These are phyloP conservation scores for Plasmopara muralis DNA, from an alignment of 352 stramenopile genomes.

Conservation along the genomic window DNA sequence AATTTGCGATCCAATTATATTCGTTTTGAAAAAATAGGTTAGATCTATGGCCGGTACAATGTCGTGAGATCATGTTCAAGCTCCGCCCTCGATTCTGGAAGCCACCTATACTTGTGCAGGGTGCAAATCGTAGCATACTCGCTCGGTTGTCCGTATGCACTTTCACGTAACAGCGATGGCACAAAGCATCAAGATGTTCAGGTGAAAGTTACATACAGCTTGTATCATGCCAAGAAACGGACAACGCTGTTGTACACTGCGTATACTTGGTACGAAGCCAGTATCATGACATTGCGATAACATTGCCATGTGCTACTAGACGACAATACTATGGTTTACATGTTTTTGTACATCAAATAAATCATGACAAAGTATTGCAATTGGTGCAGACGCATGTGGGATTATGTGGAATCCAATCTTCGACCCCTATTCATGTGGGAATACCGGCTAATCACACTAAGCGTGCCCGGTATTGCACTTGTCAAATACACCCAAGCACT, in stretches of 20 bases:
- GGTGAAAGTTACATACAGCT: slow-evolving; percentile 11
- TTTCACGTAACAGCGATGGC: slow-evolving; percentile 2
- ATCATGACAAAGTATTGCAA: neutral
- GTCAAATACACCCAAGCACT: too few relatives aligned
- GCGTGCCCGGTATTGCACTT: too few relatives aligned
- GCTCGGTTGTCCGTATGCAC: slow-evolving; percentile 4
- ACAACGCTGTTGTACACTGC: slow-evolving; percentile 4
- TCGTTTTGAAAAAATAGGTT: too few relatives aligned
- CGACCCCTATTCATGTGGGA: too few relatives aligned
- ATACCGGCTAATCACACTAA: too few relatives aligned
- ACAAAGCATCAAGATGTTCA: slow-evolving; percentile 7
- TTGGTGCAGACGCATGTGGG: too few relatives aligned
- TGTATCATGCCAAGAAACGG: slow-evolving; percentile 6
- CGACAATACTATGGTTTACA: neutral
- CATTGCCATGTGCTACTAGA: neutral
- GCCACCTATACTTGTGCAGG: neutral
- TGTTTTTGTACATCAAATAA: neutral
- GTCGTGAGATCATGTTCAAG: too few relatives aligned
- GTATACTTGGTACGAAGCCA: neutral
- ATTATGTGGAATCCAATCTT: too few relatives aligned
- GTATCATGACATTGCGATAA: neutral
- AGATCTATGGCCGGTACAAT: too few relatives aligned
- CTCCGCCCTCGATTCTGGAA: too few relatives aligned
- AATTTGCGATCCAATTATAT: too few relatives aligned
- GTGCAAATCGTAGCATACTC: slow-evolving; percentile 9